phyloP scores from a whole-genome alignment of 2,329 filamentous ascomycete genomes.

The Fusarium anguioides region DNA sequence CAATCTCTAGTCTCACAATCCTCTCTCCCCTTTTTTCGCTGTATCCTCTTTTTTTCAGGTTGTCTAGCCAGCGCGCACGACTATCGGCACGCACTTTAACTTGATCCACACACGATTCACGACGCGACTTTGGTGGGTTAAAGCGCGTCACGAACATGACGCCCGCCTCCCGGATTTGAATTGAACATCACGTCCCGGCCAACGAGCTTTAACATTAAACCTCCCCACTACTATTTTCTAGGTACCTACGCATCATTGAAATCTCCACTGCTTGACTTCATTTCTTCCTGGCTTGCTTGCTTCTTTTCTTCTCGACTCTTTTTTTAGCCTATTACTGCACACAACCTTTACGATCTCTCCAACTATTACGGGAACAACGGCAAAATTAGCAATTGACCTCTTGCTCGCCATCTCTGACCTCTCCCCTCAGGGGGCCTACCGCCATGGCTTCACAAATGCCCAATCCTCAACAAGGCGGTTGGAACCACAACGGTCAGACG shows the following conservation, averaged over 20 bases:
- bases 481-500: constrained; percentile 47
- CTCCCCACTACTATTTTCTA: constrained; percentile 25
- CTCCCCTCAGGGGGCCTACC: constrained; percentile 40
- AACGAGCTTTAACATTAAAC: constrained; percentile 36
- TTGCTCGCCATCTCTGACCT: constrained; percentile 30
- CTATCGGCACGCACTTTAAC: constrained; percentile 37
- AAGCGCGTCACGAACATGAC: constrained; percentile 55
- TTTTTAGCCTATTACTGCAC: not conserved
- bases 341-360: not conserved
- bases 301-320: constrained; percentile 18
- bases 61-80: constrained; percentile 35
- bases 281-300: constrained; percentile 10
- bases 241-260: constrained; percentile 20
- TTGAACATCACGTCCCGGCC: constrained; percentile 41
- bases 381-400: constrained; percentile 10
- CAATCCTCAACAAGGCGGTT: constrained; percentile 47
- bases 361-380: not conserved
- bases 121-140: constrained; percentile 48
- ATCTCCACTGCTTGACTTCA: constrained; percentile 20
- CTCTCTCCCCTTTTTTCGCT: not conserved
- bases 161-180: constrained; percentile 51
- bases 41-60: constrained; percentile 10
- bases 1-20: not conserved
- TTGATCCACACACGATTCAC: constrained; percentile 42
- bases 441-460: constrained; percentile 57